Evolutionary conservation across 371 early-diverging fungal genomes (phyloP).

Genomic region (Catenaria anguillulae): DNA sequence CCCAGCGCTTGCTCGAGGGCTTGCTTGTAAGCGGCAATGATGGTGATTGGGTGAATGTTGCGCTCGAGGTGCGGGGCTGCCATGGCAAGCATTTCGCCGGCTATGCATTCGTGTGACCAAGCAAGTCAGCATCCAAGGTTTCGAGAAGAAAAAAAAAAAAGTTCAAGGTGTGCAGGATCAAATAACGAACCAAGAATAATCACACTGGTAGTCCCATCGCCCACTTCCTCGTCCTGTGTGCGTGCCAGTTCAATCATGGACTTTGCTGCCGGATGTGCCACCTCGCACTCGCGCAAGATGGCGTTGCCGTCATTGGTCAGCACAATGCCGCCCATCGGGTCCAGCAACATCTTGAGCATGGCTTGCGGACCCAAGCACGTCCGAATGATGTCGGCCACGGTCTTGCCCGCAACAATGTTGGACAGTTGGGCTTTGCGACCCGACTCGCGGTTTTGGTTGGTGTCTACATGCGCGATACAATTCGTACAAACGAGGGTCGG

Average conservation of each 20-base stretch:
- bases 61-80: constrained; percentile 89
- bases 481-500: background rate
- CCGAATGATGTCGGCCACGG: constrained; percentile 95
- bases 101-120: no score
- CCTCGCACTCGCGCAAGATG: constrained; percentile 98
- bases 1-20: constrained; percentile 84
- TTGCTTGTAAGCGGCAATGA: constrained; percentile 82
- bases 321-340: constrained; percentile 99
- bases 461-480: constrained; percentile 51
- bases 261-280: constrained; percentile 99
- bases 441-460: constrained; percentile 84
- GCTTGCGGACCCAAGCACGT: constrained; percentile 98
- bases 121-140: background rate
- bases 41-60: constrained; percentile 95
- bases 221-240: constrained; percentile 99
- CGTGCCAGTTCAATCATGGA: constrained; percentile 98
- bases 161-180: background rate
- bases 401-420: constrained; percentile 95
- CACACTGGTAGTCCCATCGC: constrained; percentile 99
- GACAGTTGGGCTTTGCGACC: constrained; percentile 94
- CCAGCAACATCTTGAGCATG: constrained; percentile 99
- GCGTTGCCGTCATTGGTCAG: constrained; percentile 99
- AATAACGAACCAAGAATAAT: constrained; percentile 75
- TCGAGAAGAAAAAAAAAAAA: background rate
- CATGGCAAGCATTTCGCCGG: constrained; percentile 87